A percentile compares a stretch with the other conserved stretches of the same genome.
phyloP scores from a whole-genome alignment of 75 land plant genomes.

The Chamaecyparis obtusa region DNA sequence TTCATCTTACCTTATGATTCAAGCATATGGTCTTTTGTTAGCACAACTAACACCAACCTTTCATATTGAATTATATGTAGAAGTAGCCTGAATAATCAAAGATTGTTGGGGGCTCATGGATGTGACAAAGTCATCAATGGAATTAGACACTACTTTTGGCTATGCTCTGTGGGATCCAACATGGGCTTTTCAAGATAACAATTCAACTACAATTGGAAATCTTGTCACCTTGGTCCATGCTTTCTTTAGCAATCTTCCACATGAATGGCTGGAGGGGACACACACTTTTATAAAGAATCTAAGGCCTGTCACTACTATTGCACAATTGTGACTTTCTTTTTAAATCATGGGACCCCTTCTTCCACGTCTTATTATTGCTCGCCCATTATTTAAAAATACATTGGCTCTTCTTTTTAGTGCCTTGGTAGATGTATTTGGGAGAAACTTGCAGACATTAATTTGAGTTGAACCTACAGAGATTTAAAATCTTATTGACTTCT shows the following conservation, averaged over 20 bases:
- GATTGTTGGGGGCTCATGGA: conserved; percentile 98
- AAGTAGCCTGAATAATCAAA: conserved; percentile 82
- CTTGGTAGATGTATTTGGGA: too few species aligned
- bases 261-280: conserved; percentile 92
- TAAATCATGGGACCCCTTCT: conserved; percentile 90
- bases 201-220: conserved; percentile 85
- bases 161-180: conserved; percentile 92
- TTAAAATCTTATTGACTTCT: too few species aligned
- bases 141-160: conserved; percentile 85
- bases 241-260: conserved; percentile 78
- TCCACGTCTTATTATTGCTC: conserved; percentile 71
- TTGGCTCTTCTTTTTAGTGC: too few species aligned
- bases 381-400: conserved; percentile 71
- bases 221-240: conserved; percentile 83
- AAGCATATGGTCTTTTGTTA: conserved; percentile 94
- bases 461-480: too few species aligned
- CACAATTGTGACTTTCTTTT: conserved; percentile 83
- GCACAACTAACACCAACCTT: conserved; percentile 94
- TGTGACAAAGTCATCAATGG: conserved; percentile 56
- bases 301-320: conserved; percentile 83
- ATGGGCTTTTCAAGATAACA: conserved; percentile 96
- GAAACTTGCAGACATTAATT: too few species aligned
- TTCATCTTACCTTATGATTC: conserved; percentile 83
- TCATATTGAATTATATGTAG: conserved; percentile 75
- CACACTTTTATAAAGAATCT: conserved; percentile 76